Conservation (phyloP, 2,329 filamentous ascomycete genomes). For the Cryphonectria carpinicola region DNA sequence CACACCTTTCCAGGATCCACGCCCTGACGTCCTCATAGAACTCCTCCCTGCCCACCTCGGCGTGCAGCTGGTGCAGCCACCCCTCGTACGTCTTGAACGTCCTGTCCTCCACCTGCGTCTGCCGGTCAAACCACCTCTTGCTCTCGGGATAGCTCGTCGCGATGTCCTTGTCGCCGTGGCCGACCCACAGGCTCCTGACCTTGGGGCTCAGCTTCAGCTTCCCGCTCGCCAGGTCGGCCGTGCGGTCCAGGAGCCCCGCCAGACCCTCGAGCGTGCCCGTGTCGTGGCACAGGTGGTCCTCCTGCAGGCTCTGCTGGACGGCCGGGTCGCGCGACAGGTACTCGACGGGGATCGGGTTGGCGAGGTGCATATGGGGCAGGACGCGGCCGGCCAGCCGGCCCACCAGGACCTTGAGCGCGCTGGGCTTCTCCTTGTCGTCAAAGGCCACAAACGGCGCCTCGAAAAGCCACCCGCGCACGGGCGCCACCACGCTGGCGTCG, state of each 20-base stretch:
- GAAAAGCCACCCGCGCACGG: slow-evolving; percentile 73
- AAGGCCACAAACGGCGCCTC: slow-evolving; percentile 82
- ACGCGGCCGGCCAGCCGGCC: slow-evolving; percentile 71
- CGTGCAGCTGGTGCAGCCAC: slow-evolving; percentile 76
- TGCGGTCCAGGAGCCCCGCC: slow-evolving; percentile 76
- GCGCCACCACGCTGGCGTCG: slow-evolving; percentile 54
- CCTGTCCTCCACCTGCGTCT: slow-evolving; percentile 65
- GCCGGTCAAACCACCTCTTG: slow-evolving; percentile 64
- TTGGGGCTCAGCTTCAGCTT: slow-evolving; percentile 53
- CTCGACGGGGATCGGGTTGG: slow-evolving; percentile 65
- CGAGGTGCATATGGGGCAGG: slow-evolving; percentile 69
- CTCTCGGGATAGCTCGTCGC: slow-evolving; percentile 69
- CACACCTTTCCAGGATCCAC: slow-evolving; percentile 63
- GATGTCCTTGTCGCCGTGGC: slow-evolving; percentile 76
- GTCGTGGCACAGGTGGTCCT: slow-evolving; percentile 77
- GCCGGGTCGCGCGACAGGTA: slow-evolving; percentile 70
- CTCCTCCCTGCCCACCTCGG: slow-evolving; percentile 58
- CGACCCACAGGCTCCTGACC: slow-evolving; percentile 70
- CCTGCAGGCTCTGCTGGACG: slow-evolving; percentile 61
- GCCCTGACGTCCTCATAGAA: slow-evolving; percentile 63
- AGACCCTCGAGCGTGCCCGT: slow-evolving; percentile 85
- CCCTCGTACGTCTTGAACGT: slow-evolving; percentile 75
- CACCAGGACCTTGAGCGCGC: slow-evolving; percentile 61
- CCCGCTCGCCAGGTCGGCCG: slow-evolving; percentile 61
- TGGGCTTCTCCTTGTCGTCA: slow-evolving; percentile 66